phyloP scores from a whole-genome alignment of 208 protist genomes.

The Porcisia hertigi region DNA sequence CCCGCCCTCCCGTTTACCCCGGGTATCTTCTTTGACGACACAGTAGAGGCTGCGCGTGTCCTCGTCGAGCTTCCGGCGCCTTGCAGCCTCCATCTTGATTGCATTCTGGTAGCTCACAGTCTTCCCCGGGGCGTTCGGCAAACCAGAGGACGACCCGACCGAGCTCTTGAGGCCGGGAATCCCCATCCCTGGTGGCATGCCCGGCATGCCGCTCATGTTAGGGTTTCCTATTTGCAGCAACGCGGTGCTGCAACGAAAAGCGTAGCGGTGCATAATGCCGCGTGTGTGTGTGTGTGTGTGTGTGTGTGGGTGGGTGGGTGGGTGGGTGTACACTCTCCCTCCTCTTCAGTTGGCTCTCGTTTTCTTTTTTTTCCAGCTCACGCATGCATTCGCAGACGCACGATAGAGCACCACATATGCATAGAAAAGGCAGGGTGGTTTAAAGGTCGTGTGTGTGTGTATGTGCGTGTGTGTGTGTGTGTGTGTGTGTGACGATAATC shows the following conservation, averaged over 20 bases:
- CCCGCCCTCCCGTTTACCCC: conserved; percentile 47
- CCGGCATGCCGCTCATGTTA: conserved; percentile 16
- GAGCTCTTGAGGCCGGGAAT: neutral
- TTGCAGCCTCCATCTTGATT: conserved; percentile 78
- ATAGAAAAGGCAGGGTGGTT: too few species aligned
- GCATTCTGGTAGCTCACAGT: conserved; percentile 77
- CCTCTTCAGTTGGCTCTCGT: neutral
- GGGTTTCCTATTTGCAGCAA: conserved; percentile 44
- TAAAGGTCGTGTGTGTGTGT: too few species aligned
- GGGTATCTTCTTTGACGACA: conserved; percentile 80
- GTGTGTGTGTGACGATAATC: too few species aligned
- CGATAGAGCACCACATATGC: too few species aligned
- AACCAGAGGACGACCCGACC: conserved; percentile 13
- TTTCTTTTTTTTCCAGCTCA: neutral
- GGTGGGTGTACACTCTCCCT: neutral
- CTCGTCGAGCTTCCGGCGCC: conserved; percentile 71
- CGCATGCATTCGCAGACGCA: too few species aligned
- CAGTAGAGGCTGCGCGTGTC: conserved; percentile 61
- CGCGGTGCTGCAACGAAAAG: conserved; percentile 34
- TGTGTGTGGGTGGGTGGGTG: neutral
- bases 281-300: neutral
- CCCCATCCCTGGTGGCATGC: conserved; percentile 16
- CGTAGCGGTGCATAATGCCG: conserved; percentile 31
- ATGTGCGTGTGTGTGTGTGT: too few species aligned
- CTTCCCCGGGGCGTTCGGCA: conserved; percentile 33